phyloP scores from a whole-genome alignment of 768 basidiomycete species.

The Leccinum longicurvipes region DNA sequence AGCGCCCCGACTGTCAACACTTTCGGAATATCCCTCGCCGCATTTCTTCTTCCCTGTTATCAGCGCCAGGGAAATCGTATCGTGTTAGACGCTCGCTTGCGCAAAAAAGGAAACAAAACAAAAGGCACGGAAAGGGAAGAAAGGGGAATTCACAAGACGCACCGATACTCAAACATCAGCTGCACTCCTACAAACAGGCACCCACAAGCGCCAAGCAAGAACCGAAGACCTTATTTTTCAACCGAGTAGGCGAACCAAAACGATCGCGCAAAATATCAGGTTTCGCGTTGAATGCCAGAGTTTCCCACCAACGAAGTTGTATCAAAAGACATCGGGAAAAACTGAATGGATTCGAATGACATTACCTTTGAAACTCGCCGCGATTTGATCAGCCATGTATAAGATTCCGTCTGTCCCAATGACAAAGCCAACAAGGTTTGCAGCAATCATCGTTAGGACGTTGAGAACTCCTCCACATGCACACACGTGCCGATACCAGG shows the following conservation, averaged over 20 bases:
- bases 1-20: slow-evolving; percentile 33
- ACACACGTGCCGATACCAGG: slow-evolving; percentile 86
- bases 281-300: neutral
- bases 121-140: neutral
- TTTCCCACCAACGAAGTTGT: neutral
- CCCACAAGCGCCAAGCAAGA: slow-evolving; percentile 54
- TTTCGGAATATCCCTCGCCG: slow-evolving; percentile 56
- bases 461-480: slow-evolving; percentile 83
- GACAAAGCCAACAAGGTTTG: slow-evolving; percentile 95
- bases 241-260: neutral
- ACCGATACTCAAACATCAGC: slow-evolving; percentile 96
- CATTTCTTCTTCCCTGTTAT: slow-evolving; percentile 65
- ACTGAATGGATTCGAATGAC: neutral
- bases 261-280: neutral
- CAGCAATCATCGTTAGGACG: slow-evolving; percentile 83
- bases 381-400: slow-evolving; percentile 61
- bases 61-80: neutral
- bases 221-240: slow-evolving; percentile 51
- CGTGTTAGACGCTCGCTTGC: slow-evolving; percentile 2
- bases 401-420: slow-evolving; percentile 77
- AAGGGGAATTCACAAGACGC: slow-evolving; percentile 22
- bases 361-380: slow-evolving; percentile 65
- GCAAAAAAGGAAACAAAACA: neutral
- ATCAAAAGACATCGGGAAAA: slow-evolving; percentile 1
- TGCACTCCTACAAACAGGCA: slow-evolving; percentile 82